These are phyloP conservation scores for Podochytrium sp. DNA, from an alignment of 192 early-diverging fungal genomes.

Conservation along the genomic window DNA sequence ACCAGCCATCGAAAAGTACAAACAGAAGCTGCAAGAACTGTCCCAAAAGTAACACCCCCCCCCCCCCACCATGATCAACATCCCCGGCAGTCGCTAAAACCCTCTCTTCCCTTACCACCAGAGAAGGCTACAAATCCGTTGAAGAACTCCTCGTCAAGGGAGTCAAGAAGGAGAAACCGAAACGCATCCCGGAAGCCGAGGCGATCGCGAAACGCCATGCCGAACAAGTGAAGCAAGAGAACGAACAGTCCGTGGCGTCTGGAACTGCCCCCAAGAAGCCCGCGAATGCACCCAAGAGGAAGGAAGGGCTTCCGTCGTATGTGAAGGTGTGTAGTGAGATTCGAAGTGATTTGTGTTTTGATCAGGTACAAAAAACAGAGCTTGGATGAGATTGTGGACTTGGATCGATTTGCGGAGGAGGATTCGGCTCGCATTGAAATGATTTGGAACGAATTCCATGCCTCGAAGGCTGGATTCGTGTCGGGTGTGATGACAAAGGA, in stretches of 20 bases:
- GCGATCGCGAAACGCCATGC: slow-evolving; percentile 33
- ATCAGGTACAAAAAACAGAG: not conserved
- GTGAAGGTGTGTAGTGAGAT: slow-evolving; percentile 30
- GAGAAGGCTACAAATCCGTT: slow-evolving; percentile 51
- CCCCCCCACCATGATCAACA: not conserved
- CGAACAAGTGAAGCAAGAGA: slow-evolving; percentile 24
- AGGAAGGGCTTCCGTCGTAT: slow-evolving; percentile 32
- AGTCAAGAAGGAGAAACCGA: slow-evolving; percentile 2
- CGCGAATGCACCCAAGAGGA: not conserved
- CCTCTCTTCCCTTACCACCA: slow-evolving; percentile 19
- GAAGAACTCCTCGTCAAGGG: slow-evolving; percentile 47
- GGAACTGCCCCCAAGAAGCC: not conserved
- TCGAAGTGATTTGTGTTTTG: not conserved
- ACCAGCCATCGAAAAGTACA: slow-evolving; percentile 62
- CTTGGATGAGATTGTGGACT: slow-evolving; percentile 46
- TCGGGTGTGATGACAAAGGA: slow-evolving; percentile 66
- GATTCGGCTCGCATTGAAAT: slow-evolving; percentile 41
- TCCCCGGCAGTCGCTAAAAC: not conserved
- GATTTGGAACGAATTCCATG: slow-evolving; percentile 80
- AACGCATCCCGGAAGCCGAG: not conserved
- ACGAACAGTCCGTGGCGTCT: not conserved
- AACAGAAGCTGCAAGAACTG: slow-evolving; percentile 58
- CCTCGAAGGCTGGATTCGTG: slow-evolving; percentile 52
- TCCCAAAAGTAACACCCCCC: slow-evolving; percentile 47
- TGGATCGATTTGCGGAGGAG: slow-evolving; percentile 37